These are phyloP conservation scores for Scalesia atractyloides DNA, from an alignment of 129 eudicot species.

Conservation along the genomic window DNA sequence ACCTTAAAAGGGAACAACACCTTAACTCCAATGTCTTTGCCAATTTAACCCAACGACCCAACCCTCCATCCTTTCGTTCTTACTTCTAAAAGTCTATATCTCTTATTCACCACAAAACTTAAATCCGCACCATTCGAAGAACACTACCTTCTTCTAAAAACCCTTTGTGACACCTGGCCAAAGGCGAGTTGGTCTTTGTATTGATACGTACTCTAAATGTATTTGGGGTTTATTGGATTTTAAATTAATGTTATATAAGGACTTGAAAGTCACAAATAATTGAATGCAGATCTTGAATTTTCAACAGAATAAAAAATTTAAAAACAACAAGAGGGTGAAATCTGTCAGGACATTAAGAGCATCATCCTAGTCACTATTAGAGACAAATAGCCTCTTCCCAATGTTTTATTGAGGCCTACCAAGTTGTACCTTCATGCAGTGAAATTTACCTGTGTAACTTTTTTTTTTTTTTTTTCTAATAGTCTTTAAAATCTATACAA, in stretches of 20 bases:
- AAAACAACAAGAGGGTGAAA: constrained; percentile 4
- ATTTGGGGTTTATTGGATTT: too few relatives aligned
- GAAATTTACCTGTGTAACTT: not conserved
- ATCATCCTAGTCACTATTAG: constrained; percentile 32
- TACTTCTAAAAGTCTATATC: too few relatives aligned
- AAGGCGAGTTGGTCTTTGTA: too few relatives aligned
- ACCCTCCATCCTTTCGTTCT: too few relatives aligned
- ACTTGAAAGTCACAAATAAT: constrained; percentile 34
- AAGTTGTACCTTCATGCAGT: constrained; percentile 19
- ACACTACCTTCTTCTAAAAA: too few relatives aligned
- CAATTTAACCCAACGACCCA: too few relatives aligned
- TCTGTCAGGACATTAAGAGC: constrained; percentile 41
- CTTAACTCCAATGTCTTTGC: too few relatives aligned
- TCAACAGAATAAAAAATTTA: not conserved
- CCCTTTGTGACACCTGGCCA: too few relatives aligned
- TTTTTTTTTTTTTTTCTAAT: not conserved
- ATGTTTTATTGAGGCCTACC: not conserved
- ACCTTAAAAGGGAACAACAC: too few relatives aligned
- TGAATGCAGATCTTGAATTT: constrained; percentile 27
- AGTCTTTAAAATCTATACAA: not conserved
- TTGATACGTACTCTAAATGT: too few relatives aligned
- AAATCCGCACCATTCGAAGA: too few relatives aligned
- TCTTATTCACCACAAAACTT: too few relatives aligned
- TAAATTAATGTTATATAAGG: not conserved
- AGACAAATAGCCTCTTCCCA: constrained; percentile 30